phyloP scores from a whole-genome alignment of 1,139 yeast species.

The Yamadazyma membranifaciens region DNA sequence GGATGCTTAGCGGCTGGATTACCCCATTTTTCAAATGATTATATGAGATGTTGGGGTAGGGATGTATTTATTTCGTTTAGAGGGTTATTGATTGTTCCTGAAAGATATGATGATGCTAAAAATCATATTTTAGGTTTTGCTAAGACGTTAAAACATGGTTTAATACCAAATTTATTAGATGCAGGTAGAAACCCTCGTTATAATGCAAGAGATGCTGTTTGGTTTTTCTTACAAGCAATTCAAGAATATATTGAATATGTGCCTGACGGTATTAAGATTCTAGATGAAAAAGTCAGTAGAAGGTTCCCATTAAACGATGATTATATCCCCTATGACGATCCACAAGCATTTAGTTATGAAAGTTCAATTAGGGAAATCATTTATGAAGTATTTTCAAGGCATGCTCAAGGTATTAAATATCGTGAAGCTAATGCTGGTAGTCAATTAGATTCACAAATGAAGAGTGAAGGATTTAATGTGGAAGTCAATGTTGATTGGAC shows the following conservation, averaged over 20 bases:
- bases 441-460: conserved; percentile 86
- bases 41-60: conserved; percentile 98
- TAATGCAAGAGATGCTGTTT: conserved; percentile 95
- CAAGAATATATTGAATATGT: conserved; percentile 75
- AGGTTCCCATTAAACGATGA: conserved; percentile 90
- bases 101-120: conserved; percentile 76
- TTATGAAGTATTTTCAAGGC: conserved; percentile 78
- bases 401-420: conserved; percentile 82
- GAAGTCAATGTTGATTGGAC: conserved; percentile 80
- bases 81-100: conserved; percentile 77
- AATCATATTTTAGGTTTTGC: conserved; percentile 85
- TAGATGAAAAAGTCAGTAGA: conserved; percentile 71
- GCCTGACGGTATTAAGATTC: conserved; percentile 66
- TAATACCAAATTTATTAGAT: conserved; percentile 89
- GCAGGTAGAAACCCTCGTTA: conserved; percentile 93
- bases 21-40: conserved; percentile 87
- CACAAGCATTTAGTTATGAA: conserved; percentile 71
- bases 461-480: conserved; percentile 87
- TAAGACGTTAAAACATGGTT: conserved; percentile 88
- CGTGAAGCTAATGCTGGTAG: conserved; percentile 97
- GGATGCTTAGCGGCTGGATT: conserved; percentile 94
- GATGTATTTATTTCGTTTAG: conserved; percentile 88
- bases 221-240: conserved; percentile 87
- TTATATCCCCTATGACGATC: conserved; percentile 66
- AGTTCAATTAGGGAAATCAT: conserved; percentile 72